These are phyloP conservation scores for Geopyxis carbonaria DNA, from an alignment of 495 filamentous ascomycete genomes.

Conservation along the genomic window DNA sequence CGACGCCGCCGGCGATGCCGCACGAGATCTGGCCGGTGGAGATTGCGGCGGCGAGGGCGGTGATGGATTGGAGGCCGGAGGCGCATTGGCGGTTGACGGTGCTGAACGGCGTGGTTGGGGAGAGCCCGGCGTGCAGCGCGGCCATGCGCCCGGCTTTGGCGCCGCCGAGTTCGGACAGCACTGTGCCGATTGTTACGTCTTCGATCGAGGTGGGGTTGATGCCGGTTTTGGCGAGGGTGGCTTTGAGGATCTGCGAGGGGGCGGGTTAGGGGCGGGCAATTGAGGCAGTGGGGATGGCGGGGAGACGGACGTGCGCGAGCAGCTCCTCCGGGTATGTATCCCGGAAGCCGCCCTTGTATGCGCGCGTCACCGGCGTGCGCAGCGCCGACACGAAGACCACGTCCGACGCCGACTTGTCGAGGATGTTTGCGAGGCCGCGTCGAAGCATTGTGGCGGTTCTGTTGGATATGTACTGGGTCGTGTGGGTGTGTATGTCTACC, in stretches of 20 bases:
- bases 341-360: conserved; percentile 66
- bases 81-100: conserved; percentile 80
- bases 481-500: too few species aligned
- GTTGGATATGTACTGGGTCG: too few species aligned
- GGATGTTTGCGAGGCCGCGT: conserved; percentile 53
- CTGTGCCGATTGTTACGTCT: conserved; percentile 72
- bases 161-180: conserved; percentile 78
- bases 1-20: conserved; percentile 82
- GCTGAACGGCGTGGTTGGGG: conserved; percentile 55
- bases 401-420: conserved; percentile 63
- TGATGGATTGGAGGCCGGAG: conserved; percentile 58
- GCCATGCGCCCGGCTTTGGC: conserved; percentile 86
- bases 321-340: conserved; percentile 85
- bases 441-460: too few species aligned
- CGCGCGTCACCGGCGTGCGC: conserved; percentile 68
- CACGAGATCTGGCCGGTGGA: conserved; percentile 50
- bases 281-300: not conserved
- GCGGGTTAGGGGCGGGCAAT: not conserved
- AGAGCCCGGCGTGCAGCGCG: conserved; percentile 61
- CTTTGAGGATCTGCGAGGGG: conserved; percentile 36
- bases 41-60: conserved; percentile 52
- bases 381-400: conserved; percentile 78
- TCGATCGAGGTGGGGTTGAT: conserved; percentile 55
- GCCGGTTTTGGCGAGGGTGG: conserved; percentile 57
- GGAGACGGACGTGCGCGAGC: conserved; percentile 44